Evolutionary conservation across 306 rosid species (phyloP).

Genomic region (Datisca glomerata): DNA sequence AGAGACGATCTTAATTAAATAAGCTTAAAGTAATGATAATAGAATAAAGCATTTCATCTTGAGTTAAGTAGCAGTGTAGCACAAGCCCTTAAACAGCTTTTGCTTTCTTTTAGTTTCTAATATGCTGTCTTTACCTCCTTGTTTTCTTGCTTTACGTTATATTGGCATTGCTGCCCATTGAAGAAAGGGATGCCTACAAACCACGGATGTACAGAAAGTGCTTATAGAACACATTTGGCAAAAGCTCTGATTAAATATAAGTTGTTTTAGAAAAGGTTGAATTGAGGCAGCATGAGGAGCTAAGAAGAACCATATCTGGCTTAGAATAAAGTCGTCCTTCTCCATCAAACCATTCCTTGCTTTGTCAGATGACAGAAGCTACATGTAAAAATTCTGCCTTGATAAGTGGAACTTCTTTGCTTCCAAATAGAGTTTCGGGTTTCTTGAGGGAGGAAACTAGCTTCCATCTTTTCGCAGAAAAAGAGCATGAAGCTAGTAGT

Average conservation of each 20-base stretch:
- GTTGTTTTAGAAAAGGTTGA: no score
- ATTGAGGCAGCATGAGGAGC: no score
- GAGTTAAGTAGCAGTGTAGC: no score
- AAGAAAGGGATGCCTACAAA: not conserved
- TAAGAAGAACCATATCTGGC: no score
- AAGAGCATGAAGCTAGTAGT: slow-evolving; percentile 51
- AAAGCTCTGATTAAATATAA: no score
- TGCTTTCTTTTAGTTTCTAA: no score
- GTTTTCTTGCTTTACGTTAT: not conserved
- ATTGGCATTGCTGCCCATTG: not conserved
- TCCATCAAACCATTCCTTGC: slow-evolving; percentile 1
- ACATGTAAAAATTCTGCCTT: slow-evolving; percentile 15
- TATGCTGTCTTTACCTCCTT: not conserved
- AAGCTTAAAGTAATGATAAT: not conserved
- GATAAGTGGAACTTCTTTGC: slow-evolving; percentile 38
- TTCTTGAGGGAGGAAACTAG: slow-evolving; percentile 36
- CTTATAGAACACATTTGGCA: no score
- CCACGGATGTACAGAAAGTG: no score
- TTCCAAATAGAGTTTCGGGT: slow-evolving; percentile 48
- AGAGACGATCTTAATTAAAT: not conserved
- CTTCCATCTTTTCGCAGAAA: slow-evolving; percentile 27
- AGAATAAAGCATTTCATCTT: not conserved
- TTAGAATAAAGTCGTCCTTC: no score
- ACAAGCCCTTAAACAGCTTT: no score
- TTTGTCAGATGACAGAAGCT: not conserved